These are phyloP conservation scores for Leavenworthia alabamica DNA, from an alignment of 345 rosid genomes.

Conservation along the genomic window DNA sequence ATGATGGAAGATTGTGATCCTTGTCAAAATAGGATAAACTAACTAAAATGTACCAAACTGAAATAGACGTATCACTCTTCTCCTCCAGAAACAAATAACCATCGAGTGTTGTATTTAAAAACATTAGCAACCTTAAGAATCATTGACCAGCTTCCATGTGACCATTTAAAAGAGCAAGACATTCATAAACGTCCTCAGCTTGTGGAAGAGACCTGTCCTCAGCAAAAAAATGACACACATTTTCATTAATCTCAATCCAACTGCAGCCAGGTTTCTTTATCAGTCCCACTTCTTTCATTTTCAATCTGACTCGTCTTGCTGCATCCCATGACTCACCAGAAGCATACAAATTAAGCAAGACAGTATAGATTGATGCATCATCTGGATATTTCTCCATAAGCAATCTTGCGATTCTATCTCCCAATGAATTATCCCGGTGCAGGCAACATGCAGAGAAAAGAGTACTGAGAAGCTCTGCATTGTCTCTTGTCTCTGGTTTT, in stretches of 20 bases:
- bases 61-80: too few species aligned
- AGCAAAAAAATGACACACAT: constrained; percentile 41
- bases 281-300: constrained; percentile 53
- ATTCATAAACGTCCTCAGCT: constrained; percentile 34
- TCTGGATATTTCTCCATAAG: too few species aligned
- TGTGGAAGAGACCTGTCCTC: constrained; percentile 39
- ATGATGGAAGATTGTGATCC: constrained; percentile 60
- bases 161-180: constrained; percentile 41
- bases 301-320: constrained; percentile 45
- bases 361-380: constrained; percentile 40
- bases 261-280: constrained; percentile 69
- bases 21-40: constrained; percentile 73
- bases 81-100: too few species aligned
- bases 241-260: constrained; percentile 64
- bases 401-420: constrained; percentile 41
- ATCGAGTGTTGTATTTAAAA: too few species aligned
- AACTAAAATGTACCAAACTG: constrained; percentile 40
- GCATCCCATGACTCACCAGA: constrained; percentile 54
- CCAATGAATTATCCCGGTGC: constrained; percentile 42
- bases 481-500: constrained; percentile 34
- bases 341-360: constrained; percentile 50
- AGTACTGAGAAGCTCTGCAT: constrained; percentile 54
- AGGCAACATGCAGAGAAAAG: constrained; percentile 53
- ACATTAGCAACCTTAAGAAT: too few species aligned
- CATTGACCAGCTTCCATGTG: constrained; percentile 45